Percentiles rank a stretch among this genome's conserved stretches.
phyloP scores from a whole-genome alignment of 192 early-diverging fungal genomes.

The Funneliformis geosporum region DNA sequence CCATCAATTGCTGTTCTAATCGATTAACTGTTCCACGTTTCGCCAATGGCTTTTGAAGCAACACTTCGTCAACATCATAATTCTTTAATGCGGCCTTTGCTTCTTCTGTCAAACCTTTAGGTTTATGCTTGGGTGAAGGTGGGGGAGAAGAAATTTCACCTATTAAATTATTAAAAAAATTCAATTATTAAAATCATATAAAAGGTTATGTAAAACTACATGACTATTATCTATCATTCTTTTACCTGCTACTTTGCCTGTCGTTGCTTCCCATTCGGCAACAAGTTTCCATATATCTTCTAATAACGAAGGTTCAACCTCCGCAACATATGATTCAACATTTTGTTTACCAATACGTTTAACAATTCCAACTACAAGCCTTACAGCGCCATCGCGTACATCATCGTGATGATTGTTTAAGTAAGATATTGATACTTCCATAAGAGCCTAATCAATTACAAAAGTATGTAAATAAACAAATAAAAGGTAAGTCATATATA shows the following conservation, averaged over 20 bases:
- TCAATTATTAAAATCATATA: background rate
- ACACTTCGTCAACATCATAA: slow-evolving; percentile 5
- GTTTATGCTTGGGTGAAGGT: background rate
- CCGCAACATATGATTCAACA: slow-evolving; percentile 42
- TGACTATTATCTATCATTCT: too few relatives aligned
- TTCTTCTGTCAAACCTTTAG: background rate
- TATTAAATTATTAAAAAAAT: background rate
- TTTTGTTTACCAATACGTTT: slow-evolving; percentile 39
- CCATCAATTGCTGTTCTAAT: slow-evolving; percentile 36
- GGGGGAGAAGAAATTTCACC: slow-evolving; percentile 8
- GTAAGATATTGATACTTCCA: slow-evolving; percentile 56
- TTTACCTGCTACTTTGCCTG: slow-evolving; percentile 8
- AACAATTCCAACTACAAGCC: slow-evolving; percentile 54
- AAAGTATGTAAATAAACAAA: background rate
- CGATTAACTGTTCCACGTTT: slow-evolving; percentile 37
- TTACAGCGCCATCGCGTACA: slow-evolving; percentile 59
- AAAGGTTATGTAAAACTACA: background rate
- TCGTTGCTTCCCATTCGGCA: slow-evolving; percentile 4
- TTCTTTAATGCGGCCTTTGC: background rate
- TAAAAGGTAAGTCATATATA: too few relatives aligned
- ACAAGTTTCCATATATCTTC: slow-evolving; percentile 18
- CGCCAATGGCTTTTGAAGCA: slow-evolving; percentile 17
- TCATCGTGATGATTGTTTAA: slow-evolving; percentile 61
- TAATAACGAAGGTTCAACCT: slow-evolving; percentile 40
- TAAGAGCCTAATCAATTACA: slow-evolving; percentile 43